Evolutionary conservation across 2,329 filamentous ascomycete species (phyloP).

Genomic region (Ceratocystis diversiconidia): DNA sequence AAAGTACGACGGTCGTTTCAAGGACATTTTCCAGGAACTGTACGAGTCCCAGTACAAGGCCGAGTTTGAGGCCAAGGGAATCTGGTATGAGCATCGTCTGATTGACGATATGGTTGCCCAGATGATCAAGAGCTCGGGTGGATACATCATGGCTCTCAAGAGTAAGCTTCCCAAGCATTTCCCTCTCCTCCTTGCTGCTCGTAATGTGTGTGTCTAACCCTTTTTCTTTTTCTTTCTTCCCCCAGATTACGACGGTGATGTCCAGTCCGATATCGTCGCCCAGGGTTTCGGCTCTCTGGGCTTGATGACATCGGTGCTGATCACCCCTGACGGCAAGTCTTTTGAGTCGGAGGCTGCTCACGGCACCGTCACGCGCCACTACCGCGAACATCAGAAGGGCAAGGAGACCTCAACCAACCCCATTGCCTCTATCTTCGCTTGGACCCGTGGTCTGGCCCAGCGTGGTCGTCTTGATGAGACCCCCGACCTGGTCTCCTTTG

Average conservation of each 20-base stretch:
- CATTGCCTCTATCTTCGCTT: conserved; percentile 97
- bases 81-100: conserved; percentile 98
- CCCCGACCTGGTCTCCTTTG: conserved; percentile 83
- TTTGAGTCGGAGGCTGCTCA: conserved; percentile 97
- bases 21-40: conserved; percentile 98
- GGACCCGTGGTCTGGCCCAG: conserved; percentile 89
- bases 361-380: conserved; percentile 96
- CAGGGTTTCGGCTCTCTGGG: conserved; percentile 97
- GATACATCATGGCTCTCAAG: conserved; percentile 96
- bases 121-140: conserved; percentile 98
- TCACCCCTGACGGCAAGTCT: conserved; percentile 91
- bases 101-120: conserved; percentile 99
- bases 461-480: conserved; percentile 84
- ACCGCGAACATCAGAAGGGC: conserved; percentile 97
- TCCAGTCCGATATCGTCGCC: conserved; percentile 95
- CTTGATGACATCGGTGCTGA: conserved; percentile 94
- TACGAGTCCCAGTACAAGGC: conserved; percentile 78
- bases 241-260: conserved; percentile 92
- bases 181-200: background rate
- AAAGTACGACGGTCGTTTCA: conserved; percentile 96
- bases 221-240: background rate
- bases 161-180: conserved; percentile 42
- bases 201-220: background rate
- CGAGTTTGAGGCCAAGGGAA: conserved; percentile 77
- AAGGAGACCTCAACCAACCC: conserved; percentile 96